Conservation (phyloP, 805 yeast species). For the Teunomyces aglyptinius region DNA sequence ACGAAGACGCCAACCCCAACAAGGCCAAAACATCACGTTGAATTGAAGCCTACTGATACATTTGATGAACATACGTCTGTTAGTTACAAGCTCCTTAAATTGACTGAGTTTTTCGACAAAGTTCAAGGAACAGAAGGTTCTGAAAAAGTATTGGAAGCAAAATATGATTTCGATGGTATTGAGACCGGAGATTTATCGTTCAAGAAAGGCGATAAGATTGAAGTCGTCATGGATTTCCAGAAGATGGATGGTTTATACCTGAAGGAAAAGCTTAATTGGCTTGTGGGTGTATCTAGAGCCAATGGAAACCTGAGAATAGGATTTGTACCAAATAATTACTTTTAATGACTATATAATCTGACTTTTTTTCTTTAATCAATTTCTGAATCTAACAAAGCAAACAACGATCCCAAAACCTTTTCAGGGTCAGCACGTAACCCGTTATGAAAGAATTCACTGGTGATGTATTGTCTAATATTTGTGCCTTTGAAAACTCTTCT, state of each 20-base stretch:
- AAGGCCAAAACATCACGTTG: conserved; percentile 8
- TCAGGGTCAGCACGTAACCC: conserved; percentile 46
- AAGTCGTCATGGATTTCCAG: conserved; percentile 33
- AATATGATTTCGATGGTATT: conserved; percentile 27
- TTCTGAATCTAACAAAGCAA: conserved; percentile 39
- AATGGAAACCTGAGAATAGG: conserved; percentile 26
- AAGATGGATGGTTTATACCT: conserved; percentile 18
- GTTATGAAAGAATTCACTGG: conserved; percentile 51
- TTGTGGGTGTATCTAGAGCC: conserved; percentile 25
- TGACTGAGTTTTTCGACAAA: conserved; percentile 21
- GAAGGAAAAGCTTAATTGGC: conserved; percentile 27
- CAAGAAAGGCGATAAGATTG: conserved; percentile 30
- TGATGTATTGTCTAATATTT: conserved; percentile 42
- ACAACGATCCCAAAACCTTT: conserved; percentile 38
- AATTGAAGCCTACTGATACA: conserved; percentile 7
- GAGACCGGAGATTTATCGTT: conserved; percentile 40
- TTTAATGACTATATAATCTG: conserved; percentile 5
- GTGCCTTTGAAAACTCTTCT: conserved; percentile 25
- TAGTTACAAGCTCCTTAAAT: conserved; percentile 25
- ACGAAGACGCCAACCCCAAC: conserved; percentile 25
- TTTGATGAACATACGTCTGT: conserved; percentile 18
- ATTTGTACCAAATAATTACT: conserved; percentile 29
- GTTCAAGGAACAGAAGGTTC: conserved; percentile 5
- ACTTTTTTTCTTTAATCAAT: conserved; percentile 24
- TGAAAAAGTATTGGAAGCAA: conserved; percentile 13